Conservation (phyloP, 2,329 filamentous ascomycete genomes). For the Daldinia sp. region DNA sequence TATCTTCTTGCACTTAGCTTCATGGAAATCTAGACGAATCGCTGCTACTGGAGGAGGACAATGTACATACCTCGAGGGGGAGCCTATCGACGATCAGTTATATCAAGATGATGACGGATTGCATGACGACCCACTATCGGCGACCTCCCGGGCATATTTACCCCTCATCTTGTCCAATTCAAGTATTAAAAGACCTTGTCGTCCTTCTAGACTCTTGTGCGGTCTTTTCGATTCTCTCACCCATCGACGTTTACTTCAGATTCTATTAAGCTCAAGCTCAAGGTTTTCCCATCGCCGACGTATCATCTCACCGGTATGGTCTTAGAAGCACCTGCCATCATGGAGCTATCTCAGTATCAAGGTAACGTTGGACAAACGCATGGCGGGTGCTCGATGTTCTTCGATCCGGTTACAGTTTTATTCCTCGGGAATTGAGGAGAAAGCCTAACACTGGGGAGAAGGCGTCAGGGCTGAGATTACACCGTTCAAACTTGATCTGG, state of each 20-base stretch:
- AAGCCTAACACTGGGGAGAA: constrained; percentile 28
- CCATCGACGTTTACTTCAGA: constrained; percentile 3
- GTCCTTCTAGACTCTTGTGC: background rate
- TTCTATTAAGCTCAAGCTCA: background rate
- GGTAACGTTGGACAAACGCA: constrained; percentile 56
- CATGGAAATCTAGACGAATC: background rate
- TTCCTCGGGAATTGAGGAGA: constrained; percentile 28
- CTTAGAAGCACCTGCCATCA: constrained; percentile 43
- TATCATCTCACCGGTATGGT: constrained; percentile 35
- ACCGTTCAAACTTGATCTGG: constrained; percentile 79
- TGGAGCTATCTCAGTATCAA: constrained; percentile 56
- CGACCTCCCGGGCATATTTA: constrained; percentile 20
- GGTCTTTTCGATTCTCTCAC: background rate
- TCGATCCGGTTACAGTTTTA: constrained; percentile 35
- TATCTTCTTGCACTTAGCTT: background rate
- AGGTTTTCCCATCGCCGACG: constrained; percentile 7
- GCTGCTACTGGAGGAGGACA: background rate
- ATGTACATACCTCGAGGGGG: background rate
- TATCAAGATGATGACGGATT: constrained; percentile 37
- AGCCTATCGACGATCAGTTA: constrained; percentile 27
- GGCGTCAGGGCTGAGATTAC: constrained; percentile 45
- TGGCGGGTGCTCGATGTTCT: constrained; percentile 56
- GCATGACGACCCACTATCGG: constrained; percentile 33
- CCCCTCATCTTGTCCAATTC: constrained; percentile 31
- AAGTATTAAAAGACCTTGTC: constrained; percentile 19